Base-by-base conservation (phyloP, 352 stramenopile species). In the Albugo laibachii region DNA sequence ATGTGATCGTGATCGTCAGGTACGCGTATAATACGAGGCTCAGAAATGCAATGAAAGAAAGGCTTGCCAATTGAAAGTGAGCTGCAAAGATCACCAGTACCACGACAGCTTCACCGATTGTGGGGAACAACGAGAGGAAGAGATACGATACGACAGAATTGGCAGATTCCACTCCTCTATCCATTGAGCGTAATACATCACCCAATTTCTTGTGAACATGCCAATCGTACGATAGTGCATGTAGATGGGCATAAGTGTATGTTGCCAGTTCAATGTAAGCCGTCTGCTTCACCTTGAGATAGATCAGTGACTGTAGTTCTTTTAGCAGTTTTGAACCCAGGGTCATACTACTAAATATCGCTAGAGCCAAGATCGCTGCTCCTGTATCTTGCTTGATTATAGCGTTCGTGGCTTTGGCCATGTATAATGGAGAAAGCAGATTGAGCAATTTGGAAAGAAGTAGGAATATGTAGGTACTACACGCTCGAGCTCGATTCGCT, bases 141-240 rank as follows among this genome's bases (percentile, higher is more conserved):
- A 97, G 63, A 60, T 98, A 98, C 40, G 92, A 97, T 56, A 98
- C 95, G 19, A 98, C 76, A 24, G 75, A 91, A 61, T 95, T 93
- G 27, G 84, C 84, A n/a, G 84, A 92, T 48, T 88, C 72, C 21
- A 94, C 80, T 38, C 87, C 85, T 18, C 88, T 68, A 58, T 96
- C 83, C 82, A 96, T 95, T 0, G 77, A 89, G 21, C 93, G 73
- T 39, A 99, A 69, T 27, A 98, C 91, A 58, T 97, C 93, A 20
- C 95, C 94, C 41, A 98, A 69, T 57, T 97, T 97, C 66, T 98
- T 98, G 44, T 83, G 83, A 27, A 98, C 69, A 66, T 98, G 93
- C 93, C 93, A 99, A 69, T 98, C 89, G 43, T 98, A 86, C 56
- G 80, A 96, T 6, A 99, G 69, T 24, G 63, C 79, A 56, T 97